These are phyloP conservation scores for Zygotorulaspora chibaensis DNA, from an alignment of 805 yeast genomes.

Conservation along the genomic window DNA sequence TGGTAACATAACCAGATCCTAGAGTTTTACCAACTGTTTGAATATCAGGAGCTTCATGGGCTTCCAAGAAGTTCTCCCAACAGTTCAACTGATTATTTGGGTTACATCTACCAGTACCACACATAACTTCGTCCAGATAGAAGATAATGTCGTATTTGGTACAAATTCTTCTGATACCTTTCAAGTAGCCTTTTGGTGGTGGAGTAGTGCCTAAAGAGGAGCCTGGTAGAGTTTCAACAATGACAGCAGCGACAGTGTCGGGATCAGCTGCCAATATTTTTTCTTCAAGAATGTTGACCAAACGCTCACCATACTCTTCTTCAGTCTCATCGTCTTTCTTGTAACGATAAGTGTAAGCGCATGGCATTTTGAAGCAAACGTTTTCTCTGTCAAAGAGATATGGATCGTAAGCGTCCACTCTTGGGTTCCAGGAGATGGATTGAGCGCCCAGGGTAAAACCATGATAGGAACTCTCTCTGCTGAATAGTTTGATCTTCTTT, in stretches of 20 bases:
- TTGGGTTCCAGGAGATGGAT: conserved; percentile 35
- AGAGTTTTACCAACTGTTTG: conserved; percentile 47
- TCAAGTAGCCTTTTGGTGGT: conserved; percentile 45
- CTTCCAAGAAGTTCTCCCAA: conserved; percentile 42
- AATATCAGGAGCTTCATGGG: conserved; percentile 43
- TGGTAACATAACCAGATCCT: conserved; percentile 47
- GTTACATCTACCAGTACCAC: conserved; percentile 49
- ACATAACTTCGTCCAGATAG: conserved; percentile 53
- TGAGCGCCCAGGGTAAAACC: conserved; percentile 48
- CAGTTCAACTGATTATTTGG: conserved; percentile 43
- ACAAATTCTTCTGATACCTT: conserved; percentile 44
- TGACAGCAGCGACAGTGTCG: conserved; percentile 40
- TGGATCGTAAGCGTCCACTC: conserved; percentile 35
- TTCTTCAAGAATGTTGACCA: conserved; percentile 41
- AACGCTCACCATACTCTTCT: conserved; percentile 38
- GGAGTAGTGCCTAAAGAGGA: conserved; percentile 45
- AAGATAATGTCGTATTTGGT: conserved; percentile 49
- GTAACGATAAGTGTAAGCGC: conserved; percentile 35
- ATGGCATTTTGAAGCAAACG: conserved; percentile 28
- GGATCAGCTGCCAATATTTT: conserved; percentile 42
- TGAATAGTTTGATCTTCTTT: conserved; percentile 40
- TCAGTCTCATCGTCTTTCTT: conserved; percentile 36
- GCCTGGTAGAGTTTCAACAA: conserved; percentile 46
- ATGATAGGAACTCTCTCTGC: conserved; percentile 45
- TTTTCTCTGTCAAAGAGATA: conserved; percentile 22